These are phyloP conservation scores for Penicillium sp. DNA, from an alignment of 2,329 filamentous ascomycete genomes.

Conservation along the genomic window DNA sequence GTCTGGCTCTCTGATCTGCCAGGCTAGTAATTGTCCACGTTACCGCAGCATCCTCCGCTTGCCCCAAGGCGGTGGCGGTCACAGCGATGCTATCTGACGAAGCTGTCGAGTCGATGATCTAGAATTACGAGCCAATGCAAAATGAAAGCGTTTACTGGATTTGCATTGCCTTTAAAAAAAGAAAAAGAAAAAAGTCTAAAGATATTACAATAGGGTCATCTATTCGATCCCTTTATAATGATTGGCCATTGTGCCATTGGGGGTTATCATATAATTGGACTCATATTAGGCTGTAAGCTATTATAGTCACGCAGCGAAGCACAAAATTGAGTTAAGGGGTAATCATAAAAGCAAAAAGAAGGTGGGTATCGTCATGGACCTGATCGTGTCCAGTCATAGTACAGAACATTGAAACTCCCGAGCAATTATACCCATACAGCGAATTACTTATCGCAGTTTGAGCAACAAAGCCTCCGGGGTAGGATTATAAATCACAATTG, in stretches of 20 bases:
- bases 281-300: constrained; percentile 12
- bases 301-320: neutral
- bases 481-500: constrained; percentile 18
- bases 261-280: neutral
- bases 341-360: constrained; percentile 27
- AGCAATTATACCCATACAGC: neutral
- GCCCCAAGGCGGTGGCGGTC: neutral
- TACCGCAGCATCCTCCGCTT: neutral
- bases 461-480: constrained; percentile 1
- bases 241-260: neutral
- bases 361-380: constrained; percentile 38
- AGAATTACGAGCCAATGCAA: no score
- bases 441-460: neutral
- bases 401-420: constrained; percentile 14
- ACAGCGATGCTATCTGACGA: neutral
- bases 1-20: neutral
- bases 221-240: no score
- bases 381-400: constrained; percentile 21
- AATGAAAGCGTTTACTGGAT: neutral
- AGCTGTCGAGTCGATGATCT: neutral
- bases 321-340: neutral
- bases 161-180: no score
- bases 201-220: no score
- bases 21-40: neutral
- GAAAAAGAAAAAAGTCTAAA: no score